Evolutionary conservation across 495 filamentous ascomycete genomes (phyloP).

Genomic region (Tuber magnatum): DNA sequence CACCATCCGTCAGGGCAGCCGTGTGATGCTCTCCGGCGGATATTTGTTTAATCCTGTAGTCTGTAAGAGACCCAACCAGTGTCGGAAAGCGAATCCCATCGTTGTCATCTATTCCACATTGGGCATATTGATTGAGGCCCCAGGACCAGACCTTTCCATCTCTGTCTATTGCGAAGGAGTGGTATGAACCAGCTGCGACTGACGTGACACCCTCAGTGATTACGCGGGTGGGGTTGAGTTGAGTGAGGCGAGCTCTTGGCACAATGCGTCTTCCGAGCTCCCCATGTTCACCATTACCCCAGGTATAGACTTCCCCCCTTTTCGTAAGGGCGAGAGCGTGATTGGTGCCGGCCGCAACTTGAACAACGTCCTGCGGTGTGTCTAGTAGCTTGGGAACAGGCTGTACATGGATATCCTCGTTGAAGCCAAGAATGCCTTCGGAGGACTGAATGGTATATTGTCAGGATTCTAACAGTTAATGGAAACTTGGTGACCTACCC

Average conservation of each 20-base stretch:
- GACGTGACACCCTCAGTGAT: constrained; percentile 47
- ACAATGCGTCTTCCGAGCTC: constrained; percentile 62
- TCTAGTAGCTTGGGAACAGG: no score
- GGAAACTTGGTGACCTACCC: constrained; percentile 45
- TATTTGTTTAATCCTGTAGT: constrained; percentile 42
- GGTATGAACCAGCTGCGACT: constrained; percentile 58
- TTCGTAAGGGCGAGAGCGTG: constrained; percentile 63
- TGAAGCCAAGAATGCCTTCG: no score
- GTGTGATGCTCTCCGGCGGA: constrained; percentile 63
- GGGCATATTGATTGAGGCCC: constrained; percentile 78
- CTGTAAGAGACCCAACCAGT: no score
- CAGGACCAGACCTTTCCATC: constrained; percentile 68
- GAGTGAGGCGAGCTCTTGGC: constrained; percentile 53
- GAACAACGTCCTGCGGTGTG: constrained; percentile 54
- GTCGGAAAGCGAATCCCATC: no score
- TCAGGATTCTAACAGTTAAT: no score
- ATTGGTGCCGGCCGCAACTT: constrained; percentile 58
- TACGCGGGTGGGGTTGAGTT: constrained; percentile 56
- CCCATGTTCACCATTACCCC: constrained; percentile 65
- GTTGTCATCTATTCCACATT: no score
- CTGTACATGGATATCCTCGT: no score
- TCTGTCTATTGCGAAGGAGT: constrained; percentile 67
- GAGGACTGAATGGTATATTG: no score
- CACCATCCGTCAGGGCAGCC: constrained; percentile 54
- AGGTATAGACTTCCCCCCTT: constrained; percentile 58